Conservation (phyloP, 1,139 yeast genomes). For the Debaryomyces coudertii region DNA sequence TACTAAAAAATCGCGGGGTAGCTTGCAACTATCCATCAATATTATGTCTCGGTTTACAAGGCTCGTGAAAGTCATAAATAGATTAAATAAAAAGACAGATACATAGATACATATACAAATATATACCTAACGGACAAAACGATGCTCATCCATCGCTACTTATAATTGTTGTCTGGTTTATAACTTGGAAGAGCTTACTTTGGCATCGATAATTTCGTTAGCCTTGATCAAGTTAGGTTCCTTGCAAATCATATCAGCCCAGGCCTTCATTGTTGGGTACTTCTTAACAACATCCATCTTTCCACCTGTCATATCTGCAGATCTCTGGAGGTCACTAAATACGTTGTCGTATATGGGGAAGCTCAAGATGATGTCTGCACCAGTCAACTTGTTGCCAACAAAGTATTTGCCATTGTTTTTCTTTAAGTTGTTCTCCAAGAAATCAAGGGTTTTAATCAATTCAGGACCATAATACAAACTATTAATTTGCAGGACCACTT, state of each 20-base stretch:
- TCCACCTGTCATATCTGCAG: constrained; percentile 12
- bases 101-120: background rate
- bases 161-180: background rate
- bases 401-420: constrained; percentile 30
- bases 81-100: background rate
- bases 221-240: constrained; percentile 28
- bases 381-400: constrained; percentile 42
- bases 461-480: constrained; percentile 32
- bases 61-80: background rate
- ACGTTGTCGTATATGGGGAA: constrained; percentile 35
- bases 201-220: constrained; percentile 19
- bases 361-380: constrained; percentile 42
- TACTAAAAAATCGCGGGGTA: background rate
- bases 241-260: constrained; percentile 25
- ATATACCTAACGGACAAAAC: background rate
- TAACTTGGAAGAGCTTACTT: constrained; percentile 12
- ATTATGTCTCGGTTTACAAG: background rate
- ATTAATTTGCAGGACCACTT: constrained; percentile 30
- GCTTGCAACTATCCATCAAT: background rate
- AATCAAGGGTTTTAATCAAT: constrained; percentile 27
- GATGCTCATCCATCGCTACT: background rate
- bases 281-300: constrained; percentile 13
- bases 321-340: constrained; percentile 20
- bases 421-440: constrained; percentile 34
- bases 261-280: constrained; percentile 31